Evolutionary conservation across 2,329 filamentous ascomycete genomes (phyloP), one percentile per base, ranked within the genome.

Genomic region (Colletotrichum sp.): DNA sequence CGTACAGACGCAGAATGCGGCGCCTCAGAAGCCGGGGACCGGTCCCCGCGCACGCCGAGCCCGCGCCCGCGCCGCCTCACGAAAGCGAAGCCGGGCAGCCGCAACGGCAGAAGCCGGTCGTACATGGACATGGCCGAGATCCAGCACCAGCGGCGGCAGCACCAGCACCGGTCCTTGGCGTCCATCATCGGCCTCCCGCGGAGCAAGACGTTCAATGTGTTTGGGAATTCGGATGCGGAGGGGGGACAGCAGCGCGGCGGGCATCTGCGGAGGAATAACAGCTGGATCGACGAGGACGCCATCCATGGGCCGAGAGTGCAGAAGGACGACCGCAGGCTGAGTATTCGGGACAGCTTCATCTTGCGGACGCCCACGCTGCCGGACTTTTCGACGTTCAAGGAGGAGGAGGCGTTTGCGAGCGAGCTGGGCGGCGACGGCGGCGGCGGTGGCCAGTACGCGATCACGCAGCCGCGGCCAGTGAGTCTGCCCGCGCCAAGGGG

Each of bases 251-350:
- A 75, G 34, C 43, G 64, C 4, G 69, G 69, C 1, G 73, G 73
- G 0, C 9, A 69, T 7, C 14, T 64, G 7, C 30, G 73, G 48
- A 61, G 64, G 61, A 77, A 76, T 16, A 73, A 73, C 48, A 85
- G 84, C 21, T 90, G 87, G 88, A 86, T 89, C 32, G 87, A 89
- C 72, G 89, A 89, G 77, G 88, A 90, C 65, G 85, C 84, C 69
- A 81, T 88, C n/a, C 87, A 89, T 73, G 88, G 88, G 6, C 87
- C 88, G 12, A 83, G 81, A 77, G 79, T 88, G 64, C 83, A 79
- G 48, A 84, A 81, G 74, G 71, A 78, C 79, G 59, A 78, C 8
- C 81, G 78, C 55, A 82, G 82, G 78, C 78, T 82, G 55, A 78
- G 78, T 30, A 79, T 78, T 14, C 68, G 81, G 21, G 83, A 85